Conservation (phyloP, 257 asterid species). For the Fraxinus pennsylvanica region DNA sequence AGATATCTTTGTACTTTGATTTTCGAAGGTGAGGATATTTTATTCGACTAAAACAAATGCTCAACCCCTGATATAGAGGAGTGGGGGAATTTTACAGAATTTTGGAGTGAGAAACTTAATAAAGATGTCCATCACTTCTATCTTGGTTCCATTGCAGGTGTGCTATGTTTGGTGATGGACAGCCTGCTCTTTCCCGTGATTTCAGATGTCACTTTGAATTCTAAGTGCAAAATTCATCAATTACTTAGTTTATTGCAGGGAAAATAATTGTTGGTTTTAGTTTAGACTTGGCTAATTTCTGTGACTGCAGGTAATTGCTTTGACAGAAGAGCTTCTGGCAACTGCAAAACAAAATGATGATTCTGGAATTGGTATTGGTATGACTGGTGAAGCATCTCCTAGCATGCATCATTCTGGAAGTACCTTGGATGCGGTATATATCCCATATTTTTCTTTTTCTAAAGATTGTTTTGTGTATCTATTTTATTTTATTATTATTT, state of each 20-base stretch:
- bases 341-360: slow-evolving; percentile 75
- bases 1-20: slow-evolving; percentile 51
- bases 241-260: slow-evolving; percentile 26
- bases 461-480: not conserved
- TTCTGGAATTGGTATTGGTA: slow-evolving; percentile 49
- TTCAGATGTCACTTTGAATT: slow-evolving; percentile 84
- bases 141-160: slow-evolving; percentile 95
- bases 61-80: slow-evolving; percentile 45
- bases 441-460: slow-evolving; percentile 2
- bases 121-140: slow-evolving; percentile 84
- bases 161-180: slow-evolving; percentile 84
- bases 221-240: slow-evolving; percentile 56
- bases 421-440: slow-evolving; percentile 50
- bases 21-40: slow-evolving; percentile 72
- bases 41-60: slow-evolving; percentile 40
- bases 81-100: slow-evolving; percentile 47
- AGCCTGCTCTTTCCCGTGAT: slow-evolving; percentile 68
- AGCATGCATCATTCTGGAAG: slow-evolving; percentile 44
- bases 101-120: slow-evolving; percentile 45
- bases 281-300: slow-evolving; percentile 28
- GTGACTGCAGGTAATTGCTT: slow-evolving; percentile 74
- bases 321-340: slow-evolving; percentile 91
- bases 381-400: slow-evolving; percentile 52
- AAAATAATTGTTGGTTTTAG: slow-evolving; percentile 25
- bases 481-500: not conserved